Evolutionary conservation across 129 eudicot genomes (phyloP), one percentile per base, ranked within the genome.

Genomic region (Mikania micrantha): DNA sequence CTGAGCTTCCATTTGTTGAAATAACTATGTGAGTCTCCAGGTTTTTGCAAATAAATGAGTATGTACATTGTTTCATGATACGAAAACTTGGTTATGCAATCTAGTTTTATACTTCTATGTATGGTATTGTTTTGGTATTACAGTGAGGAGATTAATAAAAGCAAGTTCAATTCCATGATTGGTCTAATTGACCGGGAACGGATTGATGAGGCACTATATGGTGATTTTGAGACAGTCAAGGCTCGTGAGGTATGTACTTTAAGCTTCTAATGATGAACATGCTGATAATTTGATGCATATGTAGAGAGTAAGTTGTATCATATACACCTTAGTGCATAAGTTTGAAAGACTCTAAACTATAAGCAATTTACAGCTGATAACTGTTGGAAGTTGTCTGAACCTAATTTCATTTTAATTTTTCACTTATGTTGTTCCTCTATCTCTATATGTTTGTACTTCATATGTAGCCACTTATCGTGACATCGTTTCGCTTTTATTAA

Each of bases 131-230:
- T 82, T 68, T 59, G 70, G 60, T 77, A 6, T 25, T 61, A 66
- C 66, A 94, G 97, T 66, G 94, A 94, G 84, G 99, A 94, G 85
- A 94, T 94, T 70, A 90, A 85, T 68, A 89, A 50, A 78, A 90
- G 84, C 79, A 85, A 76, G 75, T 94, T 82, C 72, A 94, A 94
- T 73, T 84, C 99, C 64, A 86, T 90, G 97, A 90, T 94, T 81
- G 99, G 99, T 74, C 94, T 94, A 29, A 79, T 82, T 81, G 90
- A 94, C 36, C 93, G 88, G 12, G 88, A 87, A 77, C 99, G 97
- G 21, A 74, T 89, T 79, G 99, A 94, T 72, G 91, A 77, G 60
- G 99, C 79, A 47, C 75, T 94, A 1, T 94, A 94, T 70, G 99
- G 92, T 77, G 97, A 90, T 81, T 94, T 76, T 80, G 99, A 89